Base-by-base conservation (phyloP, 1,284 basidiomycete species). In the Wolfiporia cocos region DNA sequence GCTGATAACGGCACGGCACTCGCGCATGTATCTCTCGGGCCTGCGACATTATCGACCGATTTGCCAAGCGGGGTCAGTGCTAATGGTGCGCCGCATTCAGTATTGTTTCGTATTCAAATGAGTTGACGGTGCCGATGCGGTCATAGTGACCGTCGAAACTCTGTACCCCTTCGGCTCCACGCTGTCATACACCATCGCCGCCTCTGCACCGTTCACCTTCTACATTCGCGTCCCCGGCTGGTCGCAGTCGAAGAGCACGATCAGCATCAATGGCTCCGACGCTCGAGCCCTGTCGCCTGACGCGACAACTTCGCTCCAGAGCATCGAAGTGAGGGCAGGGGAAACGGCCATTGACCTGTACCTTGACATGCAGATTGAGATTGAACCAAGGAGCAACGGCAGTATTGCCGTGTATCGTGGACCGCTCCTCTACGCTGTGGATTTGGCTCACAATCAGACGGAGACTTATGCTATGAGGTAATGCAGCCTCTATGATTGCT, bases 131-230 rank as follows among this genome's bases (percentile, higher is more conserved):
- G n/a, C n/a, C n/a, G n/a, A n/a, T n/a, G n/a, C n/a, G 74, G 78
- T 14, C 18, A 66, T 66, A 5, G 71, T 63, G 19, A 61, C 49
- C 10, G 73, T 76, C 14, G 68, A 72, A 43, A 78, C 75, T 2
- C 51, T 73, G 26, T 78, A 80, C 51, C 76, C 77, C 2, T 80
- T 78, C 65, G 68, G 71, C 40, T 74, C 78, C 51, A 66, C 61
- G 1, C 57, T 78, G 12, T 68, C 63, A 5, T 74, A 70, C 7
- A 74, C 71, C 1, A 69, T 78, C 38, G 69, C 61, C 3, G 73
- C 75, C 0, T 55, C 61, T 12, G 65, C 67, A 34, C 57, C 69
- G 1, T 79, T 76, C 61, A 74, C 69, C 1, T 76, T 76, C 56
- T 68, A 68, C 34, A 69, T 78, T 31, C 73, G 76, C 17, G 73